These are phyloP conservation scores for Oidiodendron maius DNA, from an alignment of 495 filamentous ascomycete species.

Conservation along the genomic window DNA sequence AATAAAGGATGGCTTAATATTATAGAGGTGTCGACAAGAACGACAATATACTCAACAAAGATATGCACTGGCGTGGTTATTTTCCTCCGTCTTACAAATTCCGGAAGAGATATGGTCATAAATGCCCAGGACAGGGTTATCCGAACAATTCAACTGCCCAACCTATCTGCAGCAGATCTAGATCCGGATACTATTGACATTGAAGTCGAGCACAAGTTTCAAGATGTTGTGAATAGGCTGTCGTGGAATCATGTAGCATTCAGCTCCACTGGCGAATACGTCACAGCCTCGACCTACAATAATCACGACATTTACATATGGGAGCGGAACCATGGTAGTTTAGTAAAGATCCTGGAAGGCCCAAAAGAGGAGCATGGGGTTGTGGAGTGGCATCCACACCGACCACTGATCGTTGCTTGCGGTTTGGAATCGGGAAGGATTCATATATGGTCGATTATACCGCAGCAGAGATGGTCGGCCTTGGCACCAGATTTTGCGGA, in stretches of 20 bases:
- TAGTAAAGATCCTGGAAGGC: slow-evolving; percentile 93
- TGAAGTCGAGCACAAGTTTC: slow-evolving; percentile 94
- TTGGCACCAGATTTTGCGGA: slow-evolving; percentile 95
- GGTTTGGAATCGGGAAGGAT: slow-evolving; percentile 85
- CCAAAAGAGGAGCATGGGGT: slow-evolving; percentile 91
- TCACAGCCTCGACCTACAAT: slow-evolving; percentile 90
- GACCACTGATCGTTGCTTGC: slow-evolving; percentile 83
- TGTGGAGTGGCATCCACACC: slow-evolving; percentile 92
- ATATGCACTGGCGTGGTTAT: slow-evolving; percentile 84
- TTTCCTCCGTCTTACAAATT: slow-evolving; percentile 74
- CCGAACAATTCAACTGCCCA: slow-evolving; percentile 67
- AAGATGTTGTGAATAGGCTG: slow-evolving; percentile 91
- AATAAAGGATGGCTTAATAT: slow-evolving; percentile 95
- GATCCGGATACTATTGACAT: slow-evolving; percentile 71
- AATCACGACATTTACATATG: slow-evolving; percentile 98
- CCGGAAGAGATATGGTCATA: slow-evolving; percentile 78
- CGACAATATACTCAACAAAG: slow-evolving; percentile 79
- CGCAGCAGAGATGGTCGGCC: slow-evolving; percentile 92
- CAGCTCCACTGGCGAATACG: slow-evolving; percentile 85
- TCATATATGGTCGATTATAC: slow-evolving; percentile 88
- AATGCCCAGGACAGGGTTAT: slow-evolving; percentile 92
- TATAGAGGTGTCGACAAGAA: slow-evolving; percentile 61
- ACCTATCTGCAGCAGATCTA: slow-evolving; percentile 45
- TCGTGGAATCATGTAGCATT: slow-evolving; percentile 96
- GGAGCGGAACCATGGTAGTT: slow-evolving; percentile 87